Evolutionary conservation across 306 rosid genomes (phyloP).

Genomic region (Lathyrus tuberosus): DNA sequence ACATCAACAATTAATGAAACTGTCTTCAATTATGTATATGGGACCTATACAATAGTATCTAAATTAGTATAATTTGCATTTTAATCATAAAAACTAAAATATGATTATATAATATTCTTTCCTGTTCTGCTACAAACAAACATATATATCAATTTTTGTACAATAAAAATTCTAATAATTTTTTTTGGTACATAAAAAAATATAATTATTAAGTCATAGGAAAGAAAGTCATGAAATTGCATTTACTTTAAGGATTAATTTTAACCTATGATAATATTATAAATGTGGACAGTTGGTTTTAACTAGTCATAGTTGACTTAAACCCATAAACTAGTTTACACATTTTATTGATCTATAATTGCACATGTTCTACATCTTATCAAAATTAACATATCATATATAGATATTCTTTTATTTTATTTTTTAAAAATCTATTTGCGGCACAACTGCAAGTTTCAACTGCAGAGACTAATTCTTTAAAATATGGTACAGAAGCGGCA

Average conservation of each 20-base stretch:
- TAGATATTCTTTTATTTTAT: too few relatives aligned
- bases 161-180: too few relatives aligned
- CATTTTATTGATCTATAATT: slow-evolving; percentile 22
- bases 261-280: slow-evolving; percentile 38
- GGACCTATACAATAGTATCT: slow-evolving; percentile 38
- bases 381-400: slow-evolving; percentile 17
- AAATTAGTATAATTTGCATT: slow-evolving; percentile 19
- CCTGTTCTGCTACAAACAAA: slow-evolving; percentile 22
- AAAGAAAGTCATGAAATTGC: slow-evolving; percentile 21
- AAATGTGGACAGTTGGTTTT: slow-evolving; percentile 22
- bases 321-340: slow-evolving; percentile 18
- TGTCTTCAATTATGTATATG: slow-evolving; percentile 21
- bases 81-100: background rate
- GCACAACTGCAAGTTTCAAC: too few relatives aligned
- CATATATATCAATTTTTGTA: slow-evolving; percentile 19
- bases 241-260: slow-evolving; percentile 18
- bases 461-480: too few relatives aligned
- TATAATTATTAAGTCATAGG: slow-evolving; percentile 20
- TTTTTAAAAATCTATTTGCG: too few relatives aligned
- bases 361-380: slow-evolving; percentile 35
- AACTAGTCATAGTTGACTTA: slow-evolving; percentile 41
- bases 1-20: slow-evolving; percentile 38
- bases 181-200: too few relatives aligned
- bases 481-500: slow-evolving; percentile 52
- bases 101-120: background rate